These are phyloP conservation scores for Alternaria hordeiaustralica DNA, from an alignment of 2,329 filamentous ascomycete species.

Conservation along the genomic window DNA sequence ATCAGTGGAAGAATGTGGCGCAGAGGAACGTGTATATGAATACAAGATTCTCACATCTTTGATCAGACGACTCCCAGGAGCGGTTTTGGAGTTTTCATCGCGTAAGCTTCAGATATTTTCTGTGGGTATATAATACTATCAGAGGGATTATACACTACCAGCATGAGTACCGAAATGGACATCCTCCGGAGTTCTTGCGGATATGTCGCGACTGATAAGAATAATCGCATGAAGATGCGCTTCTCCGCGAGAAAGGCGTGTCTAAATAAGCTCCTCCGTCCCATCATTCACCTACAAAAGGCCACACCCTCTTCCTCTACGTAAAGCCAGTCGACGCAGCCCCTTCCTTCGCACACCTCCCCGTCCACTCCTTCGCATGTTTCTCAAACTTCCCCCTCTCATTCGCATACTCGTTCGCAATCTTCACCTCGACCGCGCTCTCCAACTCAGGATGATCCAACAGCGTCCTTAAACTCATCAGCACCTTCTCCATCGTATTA, in stretches of 20 bases:
- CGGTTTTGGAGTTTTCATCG: too few relatives aligned
- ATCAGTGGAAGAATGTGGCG: too few relatives aligned
- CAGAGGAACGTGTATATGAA: too few relatives aligned
- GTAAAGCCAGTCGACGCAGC: background rate
- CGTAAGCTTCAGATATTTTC: background rate
- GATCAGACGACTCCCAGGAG: background rate
- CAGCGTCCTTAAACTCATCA: constrained; percentile 1
- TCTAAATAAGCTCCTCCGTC: background rate
- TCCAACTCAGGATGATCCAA: constrained; percentile 5
- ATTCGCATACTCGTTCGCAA: constrained; percentile 6
- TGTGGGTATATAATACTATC: background rate
- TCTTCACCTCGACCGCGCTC: background rate
- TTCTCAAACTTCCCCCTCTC: background rate
- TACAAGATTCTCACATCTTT: too few relatives aligned
- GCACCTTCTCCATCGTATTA: background rate
- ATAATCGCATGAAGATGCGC: background rate
- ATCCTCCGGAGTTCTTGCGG: background rate
- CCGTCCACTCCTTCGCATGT: constrained; percentile 2
- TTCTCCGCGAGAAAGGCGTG: background rate
- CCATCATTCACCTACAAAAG: background rate
- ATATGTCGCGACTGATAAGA: background rate
- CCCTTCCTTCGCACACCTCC: background rate
- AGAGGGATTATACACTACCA: background rate
- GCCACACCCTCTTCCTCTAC: background rate
- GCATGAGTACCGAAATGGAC: background rate